Conservation (phyloP, 768 basidiomycete species). For the Leccinum arenicola region DNA sequence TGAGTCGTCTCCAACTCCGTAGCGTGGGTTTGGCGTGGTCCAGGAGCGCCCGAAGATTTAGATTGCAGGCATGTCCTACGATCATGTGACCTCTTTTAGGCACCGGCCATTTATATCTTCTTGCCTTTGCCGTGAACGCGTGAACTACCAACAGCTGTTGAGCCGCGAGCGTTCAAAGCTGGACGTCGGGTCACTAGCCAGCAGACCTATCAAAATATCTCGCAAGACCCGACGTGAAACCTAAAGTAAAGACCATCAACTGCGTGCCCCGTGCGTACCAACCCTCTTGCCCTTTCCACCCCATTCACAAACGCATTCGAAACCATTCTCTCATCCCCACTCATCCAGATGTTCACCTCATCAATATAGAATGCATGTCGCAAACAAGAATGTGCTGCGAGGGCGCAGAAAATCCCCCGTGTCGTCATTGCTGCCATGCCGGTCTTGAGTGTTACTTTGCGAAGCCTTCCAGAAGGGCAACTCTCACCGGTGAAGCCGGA, state of each 20-base stretch:
- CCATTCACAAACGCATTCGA: background rate
- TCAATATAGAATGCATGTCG: conserved; percentile 83
- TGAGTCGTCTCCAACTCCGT: too few relatives aligned
- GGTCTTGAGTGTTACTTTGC: conserved; percentile 93
- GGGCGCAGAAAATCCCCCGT: conserved; percentile 95
- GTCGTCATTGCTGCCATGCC: conserved; percentile 85
- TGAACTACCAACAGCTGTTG: too few relatives aligned
- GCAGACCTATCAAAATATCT: conserved; percentile 30
- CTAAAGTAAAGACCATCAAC: conserved; percentile 75
- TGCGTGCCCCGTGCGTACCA: conserved; percentile 75
- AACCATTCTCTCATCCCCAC: background rate
- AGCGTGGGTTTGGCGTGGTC: too few relatives aligned
- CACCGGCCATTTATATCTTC: too few relatives aligned
- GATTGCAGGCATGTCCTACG: too few relatives aligned
- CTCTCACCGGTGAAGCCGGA: conserved; percentile 73
- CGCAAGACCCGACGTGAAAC: conserved; percentile 66
- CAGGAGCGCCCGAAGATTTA: too few relatives aligned
- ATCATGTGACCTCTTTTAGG: too few relatives aligned
- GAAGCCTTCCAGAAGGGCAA: conserved; percentile 85
- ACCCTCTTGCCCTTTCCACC: too few relatives aligned
- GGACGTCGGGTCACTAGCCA: conserved; percentile 39
- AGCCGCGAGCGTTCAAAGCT: conserved; percentile 37
- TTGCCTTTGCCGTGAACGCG: too few relatives aligned
- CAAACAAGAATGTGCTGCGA: conserved; percentile 96
- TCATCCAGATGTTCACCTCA: conserved; percentile 11